Conservation (phyloP, 176 grass and related monocot genomes). For the Ensete ventricosum region DNA sequence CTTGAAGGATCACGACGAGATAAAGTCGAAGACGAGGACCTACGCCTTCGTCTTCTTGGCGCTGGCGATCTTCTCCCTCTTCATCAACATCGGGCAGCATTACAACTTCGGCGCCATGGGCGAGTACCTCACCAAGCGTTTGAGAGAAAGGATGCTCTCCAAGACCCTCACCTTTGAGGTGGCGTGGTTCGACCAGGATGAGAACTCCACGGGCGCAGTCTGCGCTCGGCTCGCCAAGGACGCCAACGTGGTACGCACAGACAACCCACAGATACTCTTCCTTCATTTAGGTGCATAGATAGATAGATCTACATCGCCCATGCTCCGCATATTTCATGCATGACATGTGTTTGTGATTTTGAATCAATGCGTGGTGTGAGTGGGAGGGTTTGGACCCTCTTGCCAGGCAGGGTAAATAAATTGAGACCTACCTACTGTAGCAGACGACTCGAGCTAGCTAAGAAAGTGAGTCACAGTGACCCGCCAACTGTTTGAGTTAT, state of each 20-base stretch:
- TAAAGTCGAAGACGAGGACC: conserved; percentile 58
- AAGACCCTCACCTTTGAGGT: conserved; percentile 94
- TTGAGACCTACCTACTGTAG: no score
- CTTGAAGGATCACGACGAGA: conserved; percentile 66
- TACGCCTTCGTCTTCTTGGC: conserved; percentile 70
- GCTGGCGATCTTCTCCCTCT: conserved; percentile 60
- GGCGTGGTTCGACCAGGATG: conserved; percentile 82
- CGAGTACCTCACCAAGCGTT: conserved; percentile 93
- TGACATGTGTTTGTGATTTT: no score
- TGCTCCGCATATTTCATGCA: no score
- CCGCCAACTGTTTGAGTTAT: no score
- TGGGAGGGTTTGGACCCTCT: no score
- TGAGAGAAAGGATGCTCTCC: conserved; percentile 69
- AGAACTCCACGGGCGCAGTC: conserved; percentile 95
- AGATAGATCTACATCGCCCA: no score
- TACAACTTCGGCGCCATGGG: conserved; percentile 98
- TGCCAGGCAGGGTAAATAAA: no score
- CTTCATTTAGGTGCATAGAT: no score
- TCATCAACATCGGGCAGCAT: conserved; percentile 86
- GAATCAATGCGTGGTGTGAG: no score
- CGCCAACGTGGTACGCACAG: conserved; percentile 59
- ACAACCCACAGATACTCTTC: no score
- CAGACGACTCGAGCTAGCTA: no score
- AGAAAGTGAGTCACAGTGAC: no score
- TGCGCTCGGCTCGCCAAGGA: conserved; percentile 94